Evolutionary conservation across 2,329 filamentous ascomycete genomes (phyloP), one percentile per base, ranked within the genome.

Genomic region (Xylaria sp.): DNA sequence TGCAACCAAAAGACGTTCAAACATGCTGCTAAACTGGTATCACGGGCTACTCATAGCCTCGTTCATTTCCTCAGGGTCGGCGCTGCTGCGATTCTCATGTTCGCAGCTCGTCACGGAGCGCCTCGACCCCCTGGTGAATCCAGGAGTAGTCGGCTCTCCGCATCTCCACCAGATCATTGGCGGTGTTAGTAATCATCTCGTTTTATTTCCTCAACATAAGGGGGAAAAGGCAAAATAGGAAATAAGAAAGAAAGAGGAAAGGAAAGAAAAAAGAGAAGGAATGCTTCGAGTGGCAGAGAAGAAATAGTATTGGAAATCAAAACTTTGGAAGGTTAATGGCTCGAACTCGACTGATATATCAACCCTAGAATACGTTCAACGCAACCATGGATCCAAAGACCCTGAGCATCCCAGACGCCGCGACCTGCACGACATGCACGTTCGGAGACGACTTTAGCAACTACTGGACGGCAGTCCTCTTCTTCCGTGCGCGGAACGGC

Each of bases 381-480:
- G 75, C 74, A 1, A 73, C 73, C 43, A 79, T 80, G 76, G 61
- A 60, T 20, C 74, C 74, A 12, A 66, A 69, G 59, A 67, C 54
- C 6, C 62, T 75, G 7, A 77, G 79, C 61, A 73, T 79, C 33
- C 74, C 75, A 23, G 69, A 72, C 48, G 52, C 71, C 2, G 75
- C 81, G 3, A 80, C 77, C 9, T 83, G 82, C 78, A 83, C 82
- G 1, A 82, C 76, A 0, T 83, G 81, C 71, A 79, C 79, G n/a
- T 81, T 82, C 55, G 77, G 77, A 36, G 80, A 83, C 33, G 81
- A 83, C 70, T 77, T 80, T 64, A 80, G 76, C 67, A 82, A 83
- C 73, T 82, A 82, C 75, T 82, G 80, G 80, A 82, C 80, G 0
- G 80, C 80, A 1, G 80, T 80, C 54, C 63, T 83, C 52, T 82